Conservation (phyloP, 2,329 filamentous ascomycete genomes). For the Scedosporium boydii region DNA sequence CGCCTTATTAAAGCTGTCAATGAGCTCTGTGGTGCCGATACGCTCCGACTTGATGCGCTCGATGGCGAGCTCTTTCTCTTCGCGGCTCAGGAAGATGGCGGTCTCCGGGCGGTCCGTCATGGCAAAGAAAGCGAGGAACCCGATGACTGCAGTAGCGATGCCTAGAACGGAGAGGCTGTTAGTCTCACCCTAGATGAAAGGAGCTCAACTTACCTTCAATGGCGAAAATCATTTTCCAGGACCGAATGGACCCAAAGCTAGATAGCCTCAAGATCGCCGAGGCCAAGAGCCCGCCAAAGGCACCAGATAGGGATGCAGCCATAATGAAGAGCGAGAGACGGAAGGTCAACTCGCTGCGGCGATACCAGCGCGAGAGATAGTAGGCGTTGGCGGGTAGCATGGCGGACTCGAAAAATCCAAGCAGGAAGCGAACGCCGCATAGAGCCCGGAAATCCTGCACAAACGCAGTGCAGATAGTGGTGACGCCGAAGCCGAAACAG, state of each 20-base stretch:
- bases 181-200: too few species aligned
- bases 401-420: slow-evolving; percentile 54
- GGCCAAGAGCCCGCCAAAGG: slow-evolving; percentile 56
- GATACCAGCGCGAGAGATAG: slow-evolving; percentile 55
- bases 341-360: slow-evolving; percentile 37
- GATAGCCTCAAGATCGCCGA: slow-evolving; percentile 52
- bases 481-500: slow-evolving; percentile 47
- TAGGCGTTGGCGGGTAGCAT: slow-evolving; percentile 59
- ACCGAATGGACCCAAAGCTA: slow-evolving; percentile 41
- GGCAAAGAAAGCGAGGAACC: slow-evolving; percentile 48
- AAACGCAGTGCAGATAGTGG: slow-evolving; percentile 52
- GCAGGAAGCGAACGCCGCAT: slow-evolving; percentile 48
- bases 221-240: slow-evolving; percentile 63
- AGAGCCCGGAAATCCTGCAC: slow-evolving; percentile 36
- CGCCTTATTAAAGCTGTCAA: slow-evolving; percentile 48
- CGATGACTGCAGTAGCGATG: slow-evolving; percentile 43
- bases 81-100: slow-evolving; percentile 52
- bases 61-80: slow-evolving; percentile 54
- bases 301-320: slow-evolving; percentile 55
- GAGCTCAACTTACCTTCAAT: slow-evolving; percentile 44
- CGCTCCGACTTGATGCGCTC: slow-evolving; percentile 51
- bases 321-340: slow-evolving; percentile 55
- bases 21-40: slow-evolving; percentile 44
- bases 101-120: slow-evolving; percentile 58
- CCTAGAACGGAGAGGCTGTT: too few species aligned